Evolutionary conservation across 192 early-diverging fungal species (phyloP).

Genomic region (Backusella westeae): DNA sequence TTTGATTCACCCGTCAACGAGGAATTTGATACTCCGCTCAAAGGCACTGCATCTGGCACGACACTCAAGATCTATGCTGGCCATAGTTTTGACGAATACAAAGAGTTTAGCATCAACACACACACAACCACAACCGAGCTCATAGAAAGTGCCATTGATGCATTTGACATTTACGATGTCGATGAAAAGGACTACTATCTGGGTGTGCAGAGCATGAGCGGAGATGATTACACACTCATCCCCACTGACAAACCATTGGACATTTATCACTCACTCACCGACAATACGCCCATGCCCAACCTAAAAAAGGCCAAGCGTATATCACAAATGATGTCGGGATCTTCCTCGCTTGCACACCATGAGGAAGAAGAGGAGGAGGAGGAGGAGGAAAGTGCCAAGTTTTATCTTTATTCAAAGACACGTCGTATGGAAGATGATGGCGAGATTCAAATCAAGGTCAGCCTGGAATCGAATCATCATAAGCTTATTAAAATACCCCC

Average conservation of each 20-base stretch:
- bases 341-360: neutral
- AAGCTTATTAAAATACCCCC: slow-evolving; percentile 24
- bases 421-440: slow-evolving; percentile 20
- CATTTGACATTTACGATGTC: slow-evolving; percentile 24
- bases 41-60: neutral
- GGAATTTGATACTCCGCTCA: neutral
- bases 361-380: neutral
- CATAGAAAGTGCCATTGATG: slow-evolving; percentile 44
- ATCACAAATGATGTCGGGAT: slow-evolving; percentile 35
- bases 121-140: slow-evolving; percentile 42
- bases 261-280: slow-evolving; percentile 50
- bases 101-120: slow-evolving; percentile 24
- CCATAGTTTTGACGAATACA: slow-evolving; percentile 25
- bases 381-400: neutral
- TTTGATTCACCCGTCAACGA: neutral
- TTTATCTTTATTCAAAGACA: slow-evolving; percentile 25
- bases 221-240: slow-evolving; percentile 46
- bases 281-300: slow-evolving; percentile 50
- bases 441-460: slow-evolving; percentile 26
- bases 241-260: slow-evolving; percentile 52
- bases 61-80: slow-evolving; percentile 43
- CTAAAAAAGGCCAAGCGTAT: slow-evolving; percentile 41
- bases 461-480: neutral
- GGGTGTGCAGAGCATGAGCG: slow-evolving; percentile 46
- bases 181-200: slow-evolving; percentile 38